Conservation (phyloP, 371 early-diverging fungal genomes). For the Mucor circinelloides region DNA sequence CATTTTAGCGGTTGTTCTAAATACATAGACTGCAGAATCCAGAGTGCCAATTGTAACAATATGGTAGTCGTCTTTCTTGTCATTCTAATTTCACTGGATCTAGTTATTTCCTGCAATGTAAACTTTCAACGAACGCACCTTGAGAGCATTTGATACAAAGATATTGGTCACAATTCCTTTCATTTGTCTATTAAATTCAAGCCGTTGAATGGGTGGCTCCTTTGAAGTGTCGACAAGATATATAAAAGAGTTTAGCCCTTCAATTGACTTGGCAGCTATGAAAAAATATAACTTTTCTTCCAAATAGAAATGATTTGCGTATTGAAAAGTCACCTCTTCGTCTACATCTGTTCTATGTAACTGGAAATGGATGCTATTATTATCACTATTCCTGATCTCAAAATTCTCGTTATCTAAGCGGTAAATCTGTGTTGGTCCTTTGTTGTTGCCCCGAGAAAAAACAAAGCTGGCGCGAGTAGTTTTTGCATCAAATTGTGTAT, state of each 20-base stretch:
- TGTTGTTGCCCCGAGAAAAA: not conserved
- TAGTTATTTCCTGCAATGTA: not conserved
- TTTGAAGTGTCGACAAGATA: conserved; percentile 3
- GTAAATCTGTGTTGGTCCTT: not conserved
- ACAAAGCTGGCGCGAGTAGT: not conserved
- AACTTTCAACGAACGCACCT: not conserved
- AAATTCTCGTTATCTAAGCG: not conserved
- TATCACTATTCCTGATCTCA: not conserved
- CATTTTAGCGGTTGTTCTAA: not conserved
- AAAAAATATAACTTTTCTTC: not conserved
- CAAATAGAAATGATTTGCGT: not conserved
- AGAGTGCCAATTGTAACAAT: conserved; percentile 13
- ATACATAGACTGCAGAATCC: conserved; percentile 19
- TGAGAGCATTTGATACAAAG: not conserved
- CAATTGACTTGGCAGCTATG: not conserved
- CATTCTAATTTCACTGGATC: not conserved
- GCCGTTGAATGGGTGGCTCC: not conserved
- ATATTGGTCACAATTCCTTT: conserved; percentile 8
- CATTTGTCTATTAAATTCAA: not conserved
- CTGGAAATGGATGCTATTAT: not conserved
- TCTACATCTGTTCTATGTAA: not conserved
- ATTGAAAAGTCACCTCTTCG: not conserved
- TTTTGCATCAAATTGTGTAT: not conserved
- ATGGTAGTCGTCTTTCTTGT: not conserved
- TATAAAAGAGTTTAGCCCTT: not conserved